Base-by-base conservation (phyloP, 176 grass and related monocot genomes). In the Aegilops speltoides region DNA sequence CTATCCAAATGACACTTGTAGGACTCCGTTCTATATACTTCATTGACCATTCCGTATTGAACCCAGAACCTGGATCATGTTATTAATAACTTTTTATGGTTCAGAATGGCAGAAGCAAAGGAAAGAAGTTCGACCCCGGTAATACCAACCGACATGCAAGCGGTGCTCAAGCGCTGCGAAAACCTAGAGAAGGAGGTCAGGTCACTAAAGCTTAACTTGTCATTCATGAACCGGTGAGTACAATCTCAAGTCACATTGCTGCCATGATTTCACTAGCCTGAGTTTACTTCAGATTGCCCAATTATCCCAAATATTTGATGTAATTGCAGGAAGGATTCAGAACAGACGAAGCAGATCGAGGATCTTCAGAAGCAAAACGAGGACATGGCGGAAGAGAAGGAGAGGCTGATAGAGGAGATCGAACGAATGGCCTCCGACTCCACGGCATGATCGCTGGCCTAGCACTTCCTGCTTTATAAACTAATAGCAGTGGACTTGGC, bases 71-170 rank as follows among this genome's bases (percentile, higher is more conserved):
- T 52, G 11, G 26, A 14, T 80, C 10, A 23, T 60, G 8, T 76
- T 32, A 12, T 0, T 22, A 59, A 59, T 59, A 12, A 76, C 45
- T 76, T 76, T 45, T 78, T 78, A 29, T 90, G 34, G 36, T 79
- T 79, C 36, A 95, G 93, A 90, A 95, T 95, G 93, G 93, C 93
- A 64, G 93, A 95, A 86, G 90, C 90, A 36, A 95, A 95, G 78
- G 90, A 95, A 82, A 88, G 88, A 90, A 92, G 86, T 72, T 87
- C 77, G 6, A 88, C 88, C 4, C 93, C 90, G 16, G 69, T 80
- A 79, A 78, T 95, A 88, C 88, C 93, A 70, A 89, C 93, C 0
- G 88, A 92, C 72, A 95, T 89, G 88, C 93, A 92, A 64, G 76
- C 88, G 0, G 80, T 92, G 31, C 88, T 95, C 26, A 95, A 92